Percentiles rank a stretch among this genome's conserved stretches.
Evolutionary conservation across 345 rosid genomes (phyloP).

Genomic region (Salix purpurea): DNA sequence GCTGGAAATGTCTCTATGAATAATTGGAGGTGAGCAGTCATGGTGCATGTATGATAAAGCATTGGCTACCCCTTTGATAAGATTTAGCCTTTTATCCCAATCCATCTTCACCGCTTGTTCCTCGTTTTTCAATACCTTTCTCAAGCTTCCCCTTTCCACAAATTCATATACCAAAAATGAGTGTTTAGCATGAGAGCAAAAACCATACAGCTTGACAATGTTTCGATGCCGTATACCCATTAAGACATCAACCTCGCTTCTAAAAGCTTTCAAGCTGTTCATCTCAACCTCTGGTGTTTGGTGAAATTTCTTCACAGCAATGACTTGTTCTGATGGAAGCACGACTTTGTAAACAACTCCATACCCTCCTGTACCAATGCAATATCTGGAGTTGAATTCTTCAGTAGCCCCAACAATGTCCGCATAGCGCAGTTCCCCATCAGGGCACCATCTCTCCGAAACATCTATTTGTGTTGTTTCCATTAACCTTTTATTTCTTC

Average conservation of each 20-base stretch:
- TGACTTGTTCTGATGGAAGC: not conserved
- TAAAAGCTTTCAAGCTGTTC: slow-evolving; percentile 1
- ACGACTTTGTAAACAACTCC: slow-evolving; percentile 8
- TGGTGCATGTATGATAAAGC: slow-evolving; percentile 10
- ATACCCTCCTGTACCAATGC: slow-evolving; percentile 5
- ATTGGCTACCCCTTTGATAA: no score
- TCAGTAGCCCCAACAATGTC: slow-evolving; percentile 8
- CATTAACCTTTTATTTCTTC: no score
- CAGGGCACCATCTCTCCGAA: not conserved
- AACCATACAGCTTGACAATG: slow-evolving; percentile 13
- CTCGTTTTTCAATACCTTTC: no score
- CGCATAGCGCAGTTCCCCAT: not conserved
- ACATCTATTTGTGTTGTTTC: not conserved
- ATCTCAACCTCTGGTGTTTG: not conserved
- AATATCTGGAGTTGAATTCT: slow-evolving; percentile 1
- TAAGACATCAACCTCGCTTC: not conserved
- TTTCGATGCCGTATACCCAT: not conserved
- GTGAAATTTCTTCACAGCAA: slow-evolving; percentile 14
- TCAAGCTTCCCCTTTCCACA: not conserved
- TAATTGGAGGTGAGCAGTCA: not conserved
- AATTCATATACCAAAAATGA: not conserved
- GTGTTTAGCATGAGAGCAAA: not conserved
- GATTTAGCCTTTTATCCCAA: no score
- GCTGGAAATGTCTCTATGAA: no score
- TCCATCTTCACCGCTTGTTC: no score